Evolutionary conservation across 2,329 filamentous ascomycete species (phyloP).

Genomic region (Macrophomina pseudophaseolina): DNA sequence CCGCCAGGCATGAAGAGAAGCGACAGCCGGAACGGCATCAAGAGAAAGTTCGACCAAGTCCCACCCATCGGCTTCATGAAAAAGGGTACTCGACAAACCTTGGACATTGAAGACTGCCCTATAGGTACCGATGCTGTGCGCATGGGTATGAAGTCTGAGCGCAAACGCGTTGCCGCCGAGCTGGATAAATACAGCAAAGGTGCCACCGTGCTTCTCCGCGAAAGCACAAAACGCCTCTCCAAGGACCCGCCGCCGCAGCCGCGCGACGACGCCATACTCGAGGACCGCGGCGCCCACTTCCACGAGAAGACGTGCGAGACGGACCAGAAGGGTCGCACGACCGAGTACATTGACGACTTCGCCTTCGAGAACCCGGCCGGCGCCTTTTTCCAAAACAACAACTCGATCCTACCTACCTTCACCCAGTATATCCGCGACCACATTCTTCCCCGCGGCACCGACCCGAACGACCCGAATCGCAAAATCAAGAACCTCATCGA

Average conservation of each 20-base stretch:
- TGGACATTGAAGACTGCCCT: constrained; percentile 97
- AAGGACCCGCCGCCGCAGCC: constrained; percentile 26
- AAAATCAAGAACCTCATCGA: constrained; percentile 86
- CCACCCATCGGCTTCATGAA: constrained; percentile 89
- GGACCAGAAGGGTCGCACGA: constrained; percentile 78
- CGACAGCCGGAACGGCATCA: constrained; percentile 57
- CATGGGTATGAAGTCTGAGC: constrained; percentile 76
- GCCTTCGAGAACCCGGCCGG: constrained; percentile 90
- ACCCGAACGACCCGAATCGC: constrained; percentile 31
- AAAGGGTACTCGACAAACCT: constrained; percentile 77
- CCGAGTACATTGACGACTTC: constrained; percentile 86
- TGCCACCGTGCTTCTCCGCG: constrained; percentile 86
- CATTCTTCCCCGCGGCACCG: constrained; percentile 62
- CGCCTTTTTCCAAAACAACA: constrained; percentile 99
- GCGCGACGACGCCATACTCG: constrained; percentile 42
- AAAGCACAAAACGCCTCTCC: constrained; percentile 73
- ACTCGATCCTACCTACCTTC: constrained; percentile 88
- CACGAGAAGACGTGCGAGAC: constrained; percentile 91
- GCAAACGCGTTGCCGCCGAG: constrained; percentile 74
- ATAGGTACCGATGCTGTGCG: constrained; percentile 89
- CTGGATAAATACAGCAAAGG: constrained; percentile 76
- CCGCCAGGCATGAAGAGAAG: constrained; percentile 61
- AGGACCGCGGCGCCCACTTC: constrained; percentile 63
- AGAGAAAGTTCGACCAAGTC: constrained; percentile 64
- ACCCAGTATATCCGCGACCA: constrained; percentile 84